These are phyloP conservation scores for Yamadazyma nakazawae DNA, from an alignment of 805 yeast genomes.

Conservation along the genomic window DNA sequence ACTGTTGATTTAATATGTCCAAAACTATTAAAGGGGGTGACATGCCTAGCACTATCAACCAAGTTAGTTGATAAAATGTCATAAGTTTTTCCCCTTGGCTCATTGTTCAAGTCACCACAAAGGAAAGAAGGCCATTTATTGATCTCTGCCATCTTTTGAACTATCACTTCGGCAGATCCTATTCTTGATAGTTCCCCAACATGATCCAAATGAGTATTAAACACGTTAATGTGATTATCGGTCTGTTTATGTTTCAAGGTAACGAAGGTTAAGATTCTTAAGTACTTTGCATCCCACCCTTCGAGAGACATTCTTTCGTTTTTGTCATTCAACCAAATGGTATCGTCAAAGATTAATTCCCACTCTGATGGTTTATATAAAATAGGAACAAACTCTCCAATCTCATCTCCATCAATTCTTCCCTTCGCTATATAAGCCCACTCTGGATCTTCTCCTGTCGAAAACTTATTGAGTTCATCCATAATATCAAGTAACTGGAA, in stretches of 20 bases:
- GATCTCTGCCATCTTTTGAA: constrained; percentile 23
- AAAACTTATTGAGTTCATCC: constrained; percentile 21
- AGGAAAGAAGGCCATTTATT: constrained; percentile 32
- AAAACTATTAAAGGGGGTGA: constrained; percentile 22
- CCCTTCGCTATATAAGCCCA: constrained; percentile 35
- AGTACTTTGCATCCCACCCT: constrained; percentile 40
- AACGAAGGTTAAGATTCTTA: constrained; percentile 31
- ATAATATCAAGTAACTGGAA: constrained; percentile 33
- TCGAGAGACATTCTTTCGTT: constrained; percentile 28
- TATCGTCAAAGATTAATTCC: constrained; percentile 24
- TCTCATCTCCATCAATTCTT: constrained; percentile 23
- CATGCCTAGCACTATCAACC: constrained; percentile 19
- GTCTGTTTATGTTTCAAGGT: constrained; percentile 28
- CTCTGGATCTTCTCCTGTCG: constrained; percentile 14
- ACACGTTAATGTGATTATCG: constrained; percentile 24
- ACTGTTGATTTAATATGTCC: constrained; percentile 30
- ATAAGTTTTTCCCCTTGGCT: constrained; percentile 21
- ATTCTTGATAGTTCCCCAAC: constrained; percentile 27
- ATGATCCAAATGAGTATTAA: constrained; percentile 41
- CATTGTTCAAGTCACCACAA: constrained; percentile 29
- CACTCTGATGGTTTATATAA: constrained; percentile 28
- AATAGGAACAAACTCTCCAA: constrained; percentile 34
- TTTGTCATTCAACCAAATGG: constrained; percentile 35
- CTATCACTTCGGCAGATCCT: constrained; percentile 29
- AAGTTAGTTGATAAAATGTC: constrained; percentile 12